phyloP scores from a whole-genome alignment of 176 grass and related monocot species.

The Zizania latifolia region DNA sequence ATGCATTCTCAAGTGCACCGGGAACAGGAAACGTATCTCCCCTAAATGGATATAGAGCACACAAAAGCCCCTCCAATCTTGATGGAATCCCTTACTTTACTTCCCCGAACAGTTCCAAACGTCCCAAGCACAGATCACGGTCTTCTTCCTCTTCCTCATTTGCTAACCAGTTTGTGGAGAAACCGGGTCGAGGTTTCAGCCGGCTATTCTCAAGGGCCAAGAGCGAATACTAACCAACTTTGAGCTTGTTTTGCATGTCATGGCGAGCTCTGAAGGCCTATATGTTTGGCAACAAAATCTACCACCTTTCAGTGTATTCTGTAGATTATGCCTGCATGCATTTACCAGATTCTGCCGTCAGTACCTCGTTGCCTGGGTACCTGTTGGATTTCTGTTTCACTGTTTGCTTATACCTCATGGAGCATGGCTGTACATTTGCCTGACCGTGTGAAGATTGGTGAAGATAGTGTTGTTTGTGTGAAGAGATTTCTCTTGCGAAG shows the following conservation, averaged over 20 bases:
- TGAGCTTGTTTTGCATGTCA: neutral
- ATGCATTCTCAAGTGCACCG: neutral
- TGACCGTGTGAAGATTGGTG: neutral
- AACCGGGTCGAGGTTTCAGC: conserved; percentile 42
- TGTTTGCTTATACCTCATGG: neutral
- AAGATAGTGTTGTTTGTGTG: neutral
- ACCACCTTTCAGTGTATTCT: neutral
- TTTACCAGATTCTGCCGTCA: neutral
- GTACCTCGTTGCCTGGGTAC: neutral
- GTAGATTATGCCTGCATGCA: neutral
- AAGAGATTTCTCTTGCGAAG: neutral
- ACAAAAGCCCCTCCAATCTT: conserved; percentile 33
- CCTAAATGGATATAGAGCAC: conserved; percentile 26
- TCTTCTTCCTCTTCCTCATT: conserved; percentile 37
- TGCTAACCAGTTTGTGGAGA: conserved; percentile 29
- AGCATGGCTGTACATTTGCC: neutral
- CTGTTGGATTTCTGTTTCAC: neutral
- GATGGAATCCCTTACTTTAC: conserved; percentile 27
- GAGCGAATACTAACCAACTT: conserved; percentile 20
- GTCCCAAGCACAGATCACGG: conserved; percentile 48
- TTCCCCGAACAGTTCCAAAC: conserved; percentile 45
- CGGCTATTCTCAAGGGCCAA: conserved; percentile 64
- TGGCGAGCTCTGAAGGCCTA: neutral
- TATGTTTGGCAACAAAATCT: neutral
- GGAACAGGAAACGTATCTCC: conserved; percentile 30